Evolutionary conservation across 2,329 filamentous ascomycete species (phyloP).

Genomic region (Colletotrichum theobromicola): DNA sequence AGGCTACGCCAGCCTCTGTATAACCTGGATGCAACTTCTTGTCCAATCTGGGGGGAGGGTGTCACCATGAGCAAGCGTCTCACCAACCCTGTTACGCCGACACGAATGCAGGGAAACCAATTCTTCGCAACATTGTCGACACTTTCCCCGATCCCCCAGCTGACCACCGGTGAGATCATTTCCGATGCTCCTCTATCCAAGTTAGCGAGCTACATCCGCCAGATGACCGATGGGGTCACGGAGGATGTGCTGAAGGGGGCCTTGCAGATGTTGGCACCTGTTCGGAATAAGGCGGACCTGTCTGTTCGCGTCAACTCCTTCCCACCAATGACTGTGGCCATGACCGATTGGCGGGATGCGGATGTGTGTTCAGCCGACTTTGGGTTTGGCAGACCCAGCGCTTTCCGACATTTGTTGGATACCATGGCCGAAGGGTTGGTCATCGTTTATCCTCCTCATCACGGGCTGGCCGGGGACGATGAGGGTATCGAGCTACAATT

Average conservation of each 20-base stretch:
- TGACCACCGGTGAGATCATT: slow-evolving; percentile 37
- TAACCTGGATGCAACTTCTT: slow-evolving; percentile 31
- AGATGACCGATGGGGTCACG: slow-evolving; percentile 38
- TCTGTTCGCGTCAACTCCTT: slow-evolving; percentile 37
- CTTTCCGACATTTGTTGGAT: slow-evolving; percentile 37
- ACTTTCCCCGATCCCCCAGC: slow-evolving; percentile 29
- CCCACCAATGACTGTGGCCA: slow-evolving; percentile 38
- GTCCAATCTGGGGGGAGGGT: slow-evolving; percentile 38
- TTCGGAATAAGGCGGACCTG: slow-evolving; percentile 40
- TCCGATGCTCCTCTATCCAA: slow-evolving; percentile 37
- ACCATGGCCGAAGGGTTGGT: slow-evolving; percentile 31
- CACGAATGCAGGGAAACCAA: slow-evolving; percentile 40
- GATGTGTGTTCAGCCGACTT: slow-evolving; percentile 35
- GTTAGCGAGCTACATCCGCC: slow-evolving; percentile 41
- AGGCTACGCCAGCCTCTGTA: slow-evolving; percentile 38
- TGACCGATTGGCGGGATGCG: slow-evolving; percentile 40
- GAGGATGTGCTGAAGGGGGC: slow-evolving; percentile 32
- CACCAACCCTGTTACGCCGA: slow-evolving; percentile 33
- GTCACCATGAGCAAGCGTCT: slow-evolving; percentile 44
- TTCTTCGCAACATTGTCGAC: slow-evolving; percentile 31
- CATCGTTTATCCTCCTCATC: slow-evolving; percentile 35
- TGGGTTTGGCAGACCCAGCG: slow-evolving; percentile 38
- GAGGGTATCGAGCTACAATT: slow-evolving; percentile 40
- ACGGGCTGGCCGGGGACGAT: slow-evolving; percentile 29
- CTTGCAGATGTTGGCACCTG: slow-evolving; percentile 34